Evolutionary conservation across 805 yeast species (phyloP).

Genomic region (Saccharomycopsis sp.): DNA sequence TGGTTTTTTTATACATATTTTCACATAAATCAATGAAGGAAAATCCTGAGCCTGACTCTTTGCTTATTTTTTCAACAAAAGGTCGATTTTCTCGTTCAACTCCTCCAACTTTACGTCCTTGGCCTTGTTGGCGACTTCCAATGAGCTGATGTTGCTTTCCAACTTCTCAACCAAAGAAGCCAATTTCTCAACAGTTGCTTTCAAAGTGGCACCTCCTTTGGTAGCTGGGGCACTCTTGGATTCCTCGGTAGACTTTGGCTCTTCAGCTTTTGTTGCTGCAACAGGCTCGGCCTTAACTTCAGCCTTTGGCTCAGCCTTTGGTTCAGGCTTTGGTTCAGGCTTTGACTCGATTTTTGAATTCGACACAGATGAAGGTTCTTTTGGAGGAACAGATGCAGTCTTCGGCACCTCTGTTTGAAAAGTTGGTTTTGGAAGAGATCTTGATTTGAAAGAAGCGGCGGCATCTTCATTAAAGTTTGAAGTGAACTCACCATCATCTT

Average conservation of each 20-base stretch:
- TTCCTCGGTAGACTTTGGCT: slow-evolving; percentile 17
- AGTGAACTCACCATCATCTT: slow-evolving; percentile 26
- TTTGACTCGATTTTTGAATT: background rate
- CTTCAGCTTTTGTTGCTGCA: slow-evolving; percentile 13
- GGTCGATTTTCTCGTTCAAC: slow-evolving; percentile 55
- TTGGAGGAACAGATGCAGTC: slow-evolving; percentile 2
- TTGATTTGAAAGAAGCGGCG: slow-evolving; percentile 12
- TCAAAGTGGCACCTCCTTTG: slow-evolving; percentile 41
- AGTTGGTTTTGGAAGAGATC: slow-evolving; percentile 11
- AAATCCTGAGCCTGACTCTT: background rate
- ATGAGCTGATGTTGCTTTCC: slow-evolving; percentile 44
- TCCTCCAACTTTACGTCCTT: slow-evolving; percentile 54
- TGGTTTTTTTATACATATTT: too few relatives aligned
- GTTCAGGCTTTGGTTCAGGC: background rate
- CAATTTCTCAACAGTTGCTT: slow-evolving; percentile 62
- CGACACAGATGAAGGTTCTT: background rate
- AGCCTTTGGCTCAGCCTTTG: slow-evolving; percentile 21
- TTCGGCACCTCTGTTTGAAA: background rate
- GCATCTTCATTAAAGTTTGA: slow-evolving; percentile 12
- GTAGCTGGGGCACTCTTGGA: slow-evolving; percentile 1
- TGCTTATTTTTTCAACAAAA: slow-evolving; percentile 38
- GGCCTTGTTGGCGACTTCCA: slow-evolving; percentile 46
- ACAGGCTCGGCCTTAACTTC: slow-evolving; percentile 23
- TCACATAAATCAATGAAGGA: too few relatives aligned
- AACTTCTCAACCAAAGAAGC: slow-evolving; percentile 48